phyloP scores from a whole-genome alignment of 768 basidiomycete genomes.

The Mycena polygramma region DNA sequence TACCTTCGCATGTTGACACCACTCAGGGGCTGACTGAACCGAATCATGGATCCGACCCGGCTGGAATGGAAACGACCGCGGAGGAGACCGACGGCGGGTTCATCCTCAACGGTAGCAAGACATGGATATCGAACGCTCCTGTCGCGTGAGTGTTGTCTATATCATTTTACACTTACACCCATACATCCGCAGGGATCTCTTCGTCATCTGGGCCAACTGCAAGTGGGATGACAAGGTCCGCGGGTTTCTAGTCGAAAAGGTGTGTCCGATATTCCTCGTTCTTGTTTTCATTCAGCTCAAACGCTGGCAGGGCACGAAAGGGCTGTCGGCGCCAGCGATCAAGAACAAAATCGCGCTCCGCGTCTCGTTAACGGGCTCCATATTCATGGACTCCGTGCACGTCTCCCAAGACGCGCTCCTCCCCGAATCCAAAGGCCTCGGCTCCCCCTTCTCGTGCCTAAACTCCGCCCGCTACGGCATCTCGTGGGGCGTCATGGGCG shows the following conservation, averaged over 20 bases:
- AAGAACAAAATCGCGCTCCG: slow-evolving; percentile 95
- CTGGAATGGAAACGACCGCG: slow-evolving; percentile 97
- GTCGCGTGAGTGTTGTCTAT: slow-evolving; percentile 73
- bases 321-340: slow-evolving; percentile 87
- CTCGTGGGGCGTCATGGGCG: slow-evolving; percentile 96
- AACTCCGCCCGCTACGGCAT: slow-evolving; percentile 93
- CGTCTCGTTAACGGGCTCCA: slow-evolving; percentile 85
- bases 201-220: slow-evolving; percentile 94
- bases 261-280: slow-evolving; percentile 41
- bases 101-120: slow-evolving; percentile 91
- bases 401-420: slow-evolving; percentile 82
- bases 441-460: slow-evolving; percentile 91
- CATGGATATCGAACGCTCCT: slow-evolving; percentile 97
- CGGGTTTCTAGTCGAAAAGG: slow-evolving; percentile 94
- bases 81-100: slow-evolving; percentile 89
- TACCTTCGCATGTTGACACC: slow-evolving; percentile 2
- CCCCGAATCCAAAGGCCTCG: slow-evolving; percentile 81
- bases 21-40: slow-evolving; percentile 93
- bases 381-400: slow-evolving; percentile 93
- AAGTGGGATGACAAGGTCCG: slow-evolving; percentile 94
- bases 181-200: slow-evolving; percentile 73
- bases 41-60: slow-evolving; percentile 96
- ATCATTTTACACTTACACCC: slow-evolving; percentile 25
- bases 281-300: neutral
- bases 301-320: slow-evolving; percentile 74